Evolutionary conservation across 2,329 filamentous ascomycete genomes (phyloP), one percentile per base, ranked within the genome.

Genomic region (Fusarium sp.): DNA sequence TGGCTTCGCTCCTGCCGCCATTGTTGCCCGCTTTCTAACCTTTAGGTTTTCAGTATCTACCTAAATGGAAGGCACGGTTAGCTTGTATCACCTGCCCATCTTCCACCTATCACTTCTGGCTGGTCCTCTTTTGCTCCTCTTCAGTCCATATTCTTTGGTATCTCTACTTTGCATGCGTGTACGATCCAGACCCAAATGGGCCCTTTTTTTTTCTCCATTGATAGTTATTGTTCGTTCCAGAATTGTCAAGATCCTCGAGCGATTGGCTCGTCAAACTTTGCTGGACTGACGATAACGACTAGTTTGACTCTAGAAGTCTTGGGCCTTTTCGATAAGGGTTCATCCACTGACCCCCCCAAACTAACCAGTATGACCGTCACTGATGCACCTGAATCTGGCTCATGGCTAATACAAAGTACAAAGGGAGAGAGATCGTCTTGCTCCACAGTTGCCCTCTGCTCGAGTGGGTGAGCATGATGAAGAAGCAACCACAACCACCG

Each of bases 171-270:
- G 53, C 49, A 59, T 58, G 39, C 56, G 48, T 62, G 59, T 63
- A 44, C 50, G 59, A 65, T 69, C 66, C 55, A 69, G 66, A 66
- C 61, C 54, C 43, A 27, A 45, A 57, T 61, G 43, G 55, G 50
- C 61, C 64, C 58, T 50, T 51, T 44, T 56, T 66, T 53, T 51
- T 65, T 46, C 14, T 14, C 44, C 42, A 23, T 19, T 7, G 23
- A 46, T 33, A 15, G 36, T 19, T 44, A 39, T 10, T 47, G 44
- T 23, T 61, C 48, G 47, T 41, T 39, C 63, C 35, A 47, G 47
- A 49, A 31, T 51, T 32, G 48, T 45, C 36, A 29, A 35, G 41
- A 55, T 27, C 54, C 23, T 45, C n/a, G 55, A 46, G 43, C 35
- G 61, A 65, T 64, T 64, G 61, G 61, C 41, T 53, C 61, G 51